Conservation (phyloP, 495 filamentous ascomycete species). For the Xylaria curta region DNA sequence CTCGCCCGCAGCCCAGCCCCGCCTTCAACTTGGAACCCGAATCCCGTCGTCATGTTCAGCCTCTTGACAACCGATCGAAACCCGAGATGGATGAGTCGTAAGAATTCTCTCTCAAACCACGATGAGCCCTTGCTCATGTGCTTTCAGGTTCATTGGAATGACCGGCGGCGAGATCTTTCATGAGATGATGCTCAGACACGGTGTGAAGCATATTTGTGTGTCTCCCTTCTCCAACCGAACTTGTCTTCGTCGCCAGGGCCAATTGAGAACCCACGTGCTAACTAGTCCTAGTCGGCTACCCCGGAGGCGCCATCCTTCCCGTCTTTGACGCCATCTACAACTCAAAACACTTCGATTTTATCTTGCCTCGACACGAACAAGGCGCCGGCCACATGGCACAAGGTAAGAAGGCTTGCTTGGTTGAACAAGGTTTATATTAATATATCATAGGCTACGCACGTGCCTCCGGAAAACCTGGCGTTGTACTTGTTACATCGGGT, state of each 20-base stretch:
- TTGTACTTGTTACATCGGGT: conserved; percentile 80
- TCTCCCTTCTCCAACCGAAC: conserved; percentile 33
- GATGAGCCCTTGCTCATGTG: conserved; percentile 11
- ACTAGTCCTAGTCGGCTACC: conserved; percentile 64
- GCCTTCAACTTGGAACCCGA: conserved; percentile 12
- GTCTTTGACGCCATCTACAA: conserved; percentile 86
- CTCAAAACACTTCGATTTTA: conserved; percentile 79
- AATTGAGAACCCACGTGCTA: conserved; percentile 12
- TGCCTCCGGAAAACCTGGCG: conserved; percentile 75
- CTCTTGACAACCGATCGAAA: conserved; percentile 8
- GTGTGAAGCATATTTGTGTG: conserved; percentile 90
- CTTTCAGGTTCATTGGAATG: conserved; percentile 62
- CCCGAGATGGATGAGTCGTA: conserved; percentile 11
- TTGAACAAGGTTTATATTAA: conserved; percentile 14
- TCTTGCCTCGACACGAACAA: conserved; percentile 80
- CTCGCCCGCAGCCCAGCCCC: conserved; percentile 1
- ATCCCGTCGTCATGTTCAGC: conserved; percentile 11
- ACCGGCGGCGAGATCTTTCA: conserved; percentile 97
- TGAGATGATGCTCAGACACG: conserved; percentile 96
- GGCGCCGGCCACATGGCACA: conserved; percentile 84
- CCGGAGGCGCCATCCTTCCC: conserved; percentile 81
- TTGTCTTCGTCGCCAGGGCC: conserved; percentile 11
- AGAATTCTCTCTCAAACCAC: conserved; percentile 11
- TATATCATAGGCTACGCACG: conserved; percentile 61
- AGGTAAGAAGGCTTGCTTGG: conserved; percentile 45